These are phyloP conservation scores for Globisporangium cystogenes DNA, from an alignment of 352 stramenopile species.

Conservation along the genomic window DNA sequence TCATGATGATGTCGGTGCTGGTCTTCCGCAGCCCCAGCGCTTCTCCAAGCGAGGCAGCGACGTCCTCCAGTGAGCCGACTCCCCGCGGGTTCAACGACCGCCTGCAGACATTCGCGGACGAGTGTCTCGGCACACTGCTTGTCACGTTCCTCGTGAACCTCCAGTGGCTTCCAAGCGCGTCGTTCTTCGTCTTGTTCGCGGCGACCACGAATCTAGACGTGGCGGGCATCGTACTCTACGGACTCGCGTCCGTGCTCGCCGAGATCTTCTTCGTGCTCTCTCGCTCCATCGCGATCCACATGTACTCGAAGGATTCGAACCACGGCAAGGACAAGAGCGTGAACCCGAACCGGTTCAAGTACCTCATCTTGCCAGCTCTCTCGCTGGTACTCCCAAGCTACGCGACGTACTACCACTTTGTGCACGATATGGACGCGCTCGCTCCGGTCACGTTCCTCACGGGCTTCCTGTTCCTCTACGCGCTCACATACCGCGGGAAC, in stretches of 20 bases:
- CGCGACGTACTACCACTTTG: slow-evolving; percentile 46
- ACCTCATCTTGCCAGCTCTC: slow-evolving; percentile 35
- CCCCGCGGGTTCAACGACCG: slow-evolving; percentile 19
- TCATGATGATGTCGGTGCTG: slow-evolving; percentile 81
- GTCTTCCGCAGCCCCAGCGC: slow-evolving; percentile 32
- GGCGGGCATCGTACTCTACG: slow-evolving; percentile 36
- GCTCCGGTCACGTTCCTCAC: slow-evolving; percentile 37
- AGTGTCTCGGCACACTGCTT: slow-evolving; percentile 45
- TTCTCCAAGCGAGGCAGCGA: slow-evolving; percentile 2
- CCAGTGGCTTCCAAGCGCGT: slow-evolving; percentile 50
- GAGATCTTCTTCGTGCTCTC: slow-evolving; percentile 58
- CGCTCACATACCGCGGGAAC: slow-evolving; percentile 58
- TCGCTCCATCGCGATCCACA: slow-evolving; percentile 44
- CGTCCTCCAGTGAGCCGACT: slow-evolving; percentile 1
- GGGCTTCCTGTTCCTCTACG: slow-evolving; percentile 56
- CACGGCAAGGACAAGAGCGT: slow-evolving; percentile 39
- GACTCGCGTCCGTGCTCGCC: slow-evolving; percentile 20
- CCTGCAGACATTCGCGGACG: slow-evolving; percentile 40
- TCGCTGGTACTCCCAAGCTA: slow-evolving; percentile 34
- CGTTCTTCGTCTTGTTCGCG: slow-evolving; percentile 50
- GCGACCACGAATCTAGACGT: slow-evolving; percentile 34
- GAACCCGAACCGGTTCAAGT: slow-evolving; percentile 51
- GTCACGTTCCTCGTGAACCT: slow-evolving; percentile 53
- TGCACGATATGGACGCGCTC: slow-evolving; percentile 34
- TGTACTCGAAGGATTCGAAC: slow-evolving; percentile 55